Percentiles rank a stretch among this genome's conserved stretches.
phyloP scores from a whole-genome alignment of 2,329 filamentous ascomycete genomes.

The Didymella keratinophila region DNA sequence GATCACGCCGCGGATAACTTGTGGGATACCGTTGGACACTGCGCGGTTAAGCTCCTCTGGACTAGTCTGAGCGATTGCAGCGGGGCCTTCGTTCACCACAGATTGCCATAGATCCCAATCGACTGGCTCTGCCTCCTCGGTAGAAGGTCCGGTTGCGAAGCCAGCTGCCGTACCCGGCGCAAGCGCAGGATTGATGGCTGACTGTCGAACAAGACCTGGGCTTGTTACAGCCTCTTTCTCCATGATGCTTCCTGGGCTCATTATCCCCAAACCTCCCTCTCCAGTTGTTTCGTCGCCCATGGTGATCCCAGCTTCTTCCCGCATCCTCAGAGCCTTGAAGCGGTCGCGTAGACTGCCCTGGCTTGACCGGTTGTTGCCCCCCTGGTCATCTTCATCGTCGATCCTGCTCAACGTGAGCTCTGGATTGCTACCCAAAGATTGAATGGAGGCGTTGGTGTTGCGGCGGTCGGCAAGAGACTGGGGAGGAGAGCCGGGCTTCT shows the following conservation, averaged over 20 bases:
- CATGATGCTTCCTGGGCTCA: conserved; percentile 46
- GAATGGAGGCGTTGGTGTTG: conserved; percentile 81
- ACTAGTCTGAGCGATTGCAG: conserved; percentile 85
- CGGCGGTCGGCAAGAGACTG: conserved; percentile 62
- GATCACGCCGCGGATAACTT: conserved; percentile 94
- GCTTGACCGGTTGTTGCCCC: conserved; percentile 44
- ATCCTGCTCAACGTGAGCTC: conserved; percentile 79
- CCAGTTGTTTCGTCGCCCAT: conserved; percentile 57
- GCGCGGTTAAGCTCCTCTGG: conserved; percentile 88
- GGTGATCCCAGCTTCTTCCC: conserved; percentile 54
- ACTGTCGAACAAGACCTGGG: conserved; percentile 59
- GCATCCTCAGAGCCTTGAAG: conserved; percentile 56
- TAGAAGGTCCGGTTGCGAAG: conserved; percentile 76
- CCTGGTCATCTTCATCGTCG: conserved; percentile 64
- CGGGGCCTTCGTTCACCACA: conserved; percentile 91
- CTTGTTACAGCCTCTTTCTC: conserved; percentile 50
- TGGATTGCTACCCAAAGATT: conserved; percentile 79
- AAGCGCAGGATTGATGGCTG: conserved; percentile 72
- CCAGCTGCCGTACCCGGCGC: conserved; percentile 88
- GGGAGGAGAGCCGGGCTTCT: conserved; percentile 66
- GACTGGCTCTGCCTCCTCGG: conserved; percentile 74
- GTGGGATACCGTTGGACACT: conserved; percentile 92
- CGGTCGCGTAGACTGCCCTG: conserved; percentile 56
- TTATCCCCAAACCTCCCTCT: conserved; percentile 55
- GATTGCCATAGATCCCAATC: conserved; percentile 99